Evolutionary conservation across 176 grass and related monocot species (phyloP), one percentile per base, ranked within the genome.

Genomic region (Rhipidocladum racemiflorum): DNA sequence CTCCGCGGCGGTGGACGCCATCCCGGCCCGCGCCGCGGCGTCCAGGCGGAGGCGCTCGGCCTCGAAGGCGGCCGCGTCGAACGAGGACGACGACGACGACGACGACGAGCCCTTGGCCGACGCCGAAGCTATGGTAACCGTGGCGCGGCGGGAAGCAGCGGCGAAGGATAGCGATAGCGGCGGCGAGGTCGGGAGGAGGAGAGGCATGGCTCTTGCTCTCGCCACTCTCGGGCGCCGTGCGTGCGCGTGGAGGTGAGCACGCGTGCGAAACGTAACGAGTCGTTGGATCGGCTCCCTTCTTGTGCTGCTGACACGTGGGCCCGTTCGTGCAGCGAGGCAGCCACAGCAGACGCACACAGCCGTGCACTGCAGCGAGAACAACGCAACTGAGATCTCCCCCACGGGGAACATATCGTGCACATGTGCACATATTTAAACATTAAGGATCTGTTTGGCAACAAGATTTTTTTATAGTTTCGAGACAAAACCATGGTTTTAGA

Each of bases 11-110:
- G 82, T 45, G 57, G 90, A 24, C 28, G 72, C 91, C 94, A 97
- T 97, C 42, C 78, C 45, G 5, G 72, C 73, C 73, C 95, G 95
- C 43, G 95, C 92, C 65, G 80, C 84, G 24, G 87, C 90, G 86
- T 98, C 95, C 7, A 98, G 87, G 14, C 88, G 82, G 29, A 94
- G 84, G 23, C 95, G 74, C 74, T 98, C 84, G 65, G 90, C 85
- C 82, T 94, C 95, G 49, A 94, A 97, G 23, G 85, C 67, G 10
- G 77, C 85, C 43, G 86, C 71, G 70, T 95, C 95, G 82, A 98
- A 95, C 56, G 86, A 73, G 1, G 61, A 42, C 0, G 86, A 84
- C 12, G 71, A 72, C n/a, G n/a, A n/a, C 7, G 86, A 78, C 17
- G 81, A 83, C 0, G 86, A 84, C 12, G 71, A 72, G 45, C 77